Conservation (phyloP, 768 basidiomycete species). For the Tulasnella sp. region DNA sequence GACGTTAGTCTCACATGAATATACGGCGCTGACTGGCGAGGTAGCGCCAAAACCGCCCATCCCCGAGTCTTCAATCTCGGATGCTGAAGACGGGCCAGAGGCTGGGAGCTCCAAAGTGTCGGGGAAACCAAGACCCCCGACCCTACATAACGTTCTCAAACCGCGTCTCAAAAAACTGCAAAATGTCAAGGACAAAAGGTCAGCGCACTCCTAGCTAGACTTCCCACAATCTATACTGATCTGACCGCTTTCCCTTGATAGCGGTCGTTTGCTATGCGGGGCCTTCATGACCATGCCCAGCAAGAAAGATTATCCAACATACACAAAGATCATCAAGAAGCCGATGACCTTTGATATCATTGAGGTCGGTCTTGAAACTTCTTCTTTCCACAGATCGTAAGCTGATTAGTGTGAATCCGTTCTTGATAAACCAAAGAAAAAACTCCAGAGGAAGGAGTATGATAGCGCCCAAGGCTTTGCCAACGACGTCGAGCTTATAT, state of each 20-base stretch:
- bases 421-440: slow-evolving; percentile 42
- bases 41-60: slow-evolving; percentile 19
- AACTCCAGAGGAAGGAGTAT: slow-evolving; percentile 73
- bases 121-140: slow-evolving; percentile 11
- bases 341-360: slow-evolving; percentile 72
- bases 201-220: no score
- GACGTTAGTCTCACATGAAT: slow-evolving; percentile 43
- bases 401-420: background rate
- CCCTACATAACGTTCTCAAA: slow-evolving; percentile 35
- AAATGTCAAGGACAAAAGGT: slow-evolving; percentile 62
- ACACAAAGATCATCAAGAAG: slow-evolving; percentile 69
- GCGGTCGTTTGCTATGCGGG: slow-evolving; percentile 59
- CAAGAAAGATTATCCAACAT: slow-evolving; percentile 65
- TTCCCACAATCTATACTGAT: background rate
- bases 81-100: background rate
- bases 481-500: slow-evolving; percentile 81
- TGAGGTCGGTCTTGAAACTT: slow-evolving; percentile 44
- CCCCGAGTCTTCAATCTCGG: background rate
- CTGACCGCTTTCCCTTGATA: background rate
- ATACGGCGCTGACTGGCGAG: slow-evolving; percentile 36
- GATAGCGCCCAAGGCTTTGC: slow-evolving; percentile 56
- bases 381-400: background rate
- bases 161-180: slow-evolving; percentile 59
- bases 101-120: background rate
- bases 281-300: slow-evolving; percentile 82